Evolutionary conservation across 176 grass and related monocot genomes (phyloP), one percentile per base, ranked within the genome.

Genomic region (Oryza glaberrima): DNA sequence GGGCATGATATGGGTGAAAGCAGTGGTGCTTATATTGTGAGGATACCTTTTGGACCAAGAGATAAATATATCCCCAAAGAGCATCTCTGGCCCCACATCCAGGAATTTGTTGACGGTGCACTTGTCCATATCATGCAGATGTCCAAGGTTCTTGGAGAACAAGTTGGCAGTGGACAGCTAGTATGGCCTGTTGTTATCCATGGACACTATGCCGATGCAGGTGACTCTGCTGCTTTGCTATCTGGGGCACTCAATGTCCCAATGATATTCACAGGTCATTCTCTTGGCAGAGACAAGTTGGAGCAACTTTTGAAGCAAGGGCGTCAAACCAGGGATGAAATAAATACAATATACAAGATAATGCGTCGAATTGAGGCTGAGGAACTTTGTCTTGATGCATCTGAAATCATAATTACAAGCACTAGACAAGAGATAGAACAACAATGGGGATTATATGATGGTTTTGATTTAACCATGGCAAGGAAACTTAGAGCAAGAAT

Each of bases 41-140:
- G 94, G 28, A 97, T 97, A 90, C 94, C 91, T 67, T 97, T 91
- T 85, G 94, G 94, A 69, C 89, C 94, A 76, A 92, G 79, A 65
- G 90, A 97, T 52, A 90, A 90, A 78, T 97, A 97, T 85, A 87
- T 90, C 48, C 82, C 83, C 48, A 97, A 97, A 79, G 94, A 97
- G 69, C 82, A 84, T 70, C 82, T 97, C 13, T 97, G 94, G 94
- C 94, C 94, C 32, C 77, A 97, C 77, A 88, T 97, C 47, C 89
- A 92, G 79, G 94, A 97, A 85, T 97, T 97, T 72, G 94, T 97
- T 84, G 94, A 97, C 82, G 94, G 94, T 49, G 87, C 94, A 28
- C 91, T 97, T 47, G 83, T 81, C 68, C 91, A 97, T 82, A 90
- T 97, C 34, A 86, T 88, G 79, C 83, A 90, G 22, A 90, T 97